phyloP scores from a whole-genome alignment of 73 alveolate genomes.

The Diophrys sp. region DNA sequence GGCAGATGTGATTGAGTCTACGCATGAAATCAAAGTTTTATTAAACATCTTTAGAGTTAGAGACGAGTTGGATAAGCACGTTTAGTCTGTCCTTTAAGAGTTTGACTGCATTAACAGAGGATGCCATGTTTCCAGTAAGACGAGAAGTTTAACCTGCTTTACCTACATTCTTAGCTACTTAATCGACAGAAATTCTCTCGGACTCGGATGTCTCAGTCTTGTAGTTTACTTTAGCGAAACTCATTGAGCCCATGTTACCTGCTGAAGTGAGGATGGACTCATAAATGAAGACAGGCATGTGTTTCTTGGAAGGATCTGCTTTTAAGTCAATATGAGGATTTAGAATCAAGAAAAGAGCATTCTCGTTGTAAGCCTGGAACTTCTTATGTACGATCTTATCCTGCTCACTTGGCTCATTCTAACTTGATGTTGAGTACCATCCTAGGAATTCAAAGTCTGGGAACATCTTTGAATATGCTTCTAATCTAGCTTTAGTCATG shows the following conservation, averaged over 20 bases:
- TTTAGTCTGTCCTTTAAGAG: slow-evolving; percentile 34
- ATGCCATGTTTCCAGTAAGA: slow-evolving; percentile 37
- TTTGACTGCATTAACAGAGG: slow-evolving; percentile 54
- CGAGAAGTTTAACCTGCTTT: slow-evolving; percentile 42
- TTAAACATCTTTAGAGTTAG: slow-evolving; percentile 41
- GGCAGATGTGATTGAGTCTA: slow-evolving; percentile 47
- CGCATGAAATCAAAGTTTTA: slow-evolving; percentile 59
- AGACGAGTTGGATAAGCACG: slow-evolving; percentile 40
- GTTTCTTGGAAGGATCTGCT: slow-evolving; percentile 48
- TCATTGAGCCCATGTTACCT: slow-evolving; percentile 2
- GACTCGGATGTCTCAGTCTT: slow-evolving; percentile 61
- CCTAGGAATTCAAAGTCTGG: slow-evolving; percentile 72
- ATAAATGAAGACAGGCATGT: slow-evolving; percentile 59
- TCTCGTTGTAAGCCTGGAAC: slow-evolving; percentile 64
- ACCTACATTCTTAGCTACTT: slow-evolving; percentile 60
- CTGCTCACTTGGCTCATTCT: slow-evolving; percentile 38
- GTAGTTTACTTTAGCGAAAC: slow-evolving; percentile 42
- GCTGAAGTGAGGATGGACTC: slow-evolving; percentile 19
- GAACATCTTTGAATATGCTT: slow-evolving; percentile 62
- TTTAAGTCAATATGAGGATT: slow-evolving; percentile 26
- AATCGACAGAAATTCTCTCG: slow-evolving; percentile 76
- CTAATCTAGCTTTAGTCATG: slow-evolving; percentile 57
- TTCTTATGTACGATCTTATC: slow-evolving; percentile 54
- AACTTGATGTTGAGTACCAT: slow-evolving; percentile 61
- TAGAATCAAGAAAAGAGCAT: slow-evolving; percentile 62